Evolutionary conservation across 1,139 yeast genomes (phyloP).

Genomic region (Nakaseomyces nivariensis): DNA sequence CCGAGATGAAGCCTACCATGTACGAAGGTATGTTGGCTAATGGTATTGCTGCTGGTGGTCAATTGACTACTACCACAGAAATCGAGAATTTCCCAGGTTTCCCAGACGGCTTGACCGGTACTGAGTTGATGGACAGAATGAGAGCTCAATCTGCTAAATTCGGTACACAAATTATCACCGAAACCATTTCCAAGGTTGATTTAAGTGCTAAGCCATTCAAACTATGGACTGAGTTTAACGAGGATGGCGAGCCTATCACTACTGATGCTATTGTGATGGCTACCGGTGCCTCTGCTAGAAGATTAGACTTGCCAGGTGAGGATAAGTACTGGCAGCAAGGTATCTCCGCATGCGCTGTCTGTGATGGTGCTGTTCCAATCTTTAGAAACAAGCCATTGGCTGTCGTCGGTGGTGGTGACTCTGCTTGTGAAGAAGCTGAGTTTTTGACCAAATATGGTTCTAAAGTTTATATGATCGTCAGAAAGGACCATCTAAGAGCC

Average conservation of each 20-base stretch:
- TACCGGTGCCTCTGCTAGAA: constrained; percentile 96
- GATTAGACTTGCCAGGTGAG: constrained; percentile 91
- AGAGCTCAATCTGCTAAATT: constrained; percentile 74
- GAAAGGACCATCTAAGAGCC: constrained; percentile 91
- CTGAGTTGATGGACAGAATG: constrained; percentile 88
- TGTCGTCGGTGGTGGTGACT: constrained; percentile 97
- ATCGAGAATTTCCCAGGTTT: constrained; percentile 97
- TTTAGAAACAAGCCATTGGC: constrained; percentile 97
- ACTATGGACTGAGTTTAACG: constrained; percentile 92
- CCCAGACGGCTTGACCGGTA: constrained; percentile 87
- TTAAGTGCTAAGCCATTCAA: constrained; percentile 81
- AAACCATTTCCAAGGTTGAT: constrained; percentile 87
- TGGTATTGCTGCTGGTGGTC: constrained; percentile 98
- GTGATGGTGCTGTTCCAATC: constrained; percentile 98
- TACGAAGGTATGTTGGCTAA: constrained; percentile 97
- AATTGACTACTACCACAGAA: constrained; percentile 94
- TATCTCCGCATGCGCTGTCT: constrained; percentile 97
- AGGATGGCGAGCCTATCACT: constrained; percentile 78
- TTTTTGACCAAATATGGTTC: constrained; percentile 95
- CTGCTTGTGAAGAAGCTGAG: constrained; percentile 97
- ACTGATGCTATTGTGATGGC: constrained; percentile 89
- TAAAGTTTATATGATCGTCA: constrained; percentile 82
- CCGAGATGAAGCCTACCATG: constrained; percentile 86
- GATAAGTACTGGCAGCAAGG: constrained; percentile 98
- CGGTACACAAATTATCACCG: constrained; percentile 90